Evolutionary conservation across 2,329 filamentous ascomycete species (phyloP).

Genomic region (Arachnomyces sp.): DNA sequence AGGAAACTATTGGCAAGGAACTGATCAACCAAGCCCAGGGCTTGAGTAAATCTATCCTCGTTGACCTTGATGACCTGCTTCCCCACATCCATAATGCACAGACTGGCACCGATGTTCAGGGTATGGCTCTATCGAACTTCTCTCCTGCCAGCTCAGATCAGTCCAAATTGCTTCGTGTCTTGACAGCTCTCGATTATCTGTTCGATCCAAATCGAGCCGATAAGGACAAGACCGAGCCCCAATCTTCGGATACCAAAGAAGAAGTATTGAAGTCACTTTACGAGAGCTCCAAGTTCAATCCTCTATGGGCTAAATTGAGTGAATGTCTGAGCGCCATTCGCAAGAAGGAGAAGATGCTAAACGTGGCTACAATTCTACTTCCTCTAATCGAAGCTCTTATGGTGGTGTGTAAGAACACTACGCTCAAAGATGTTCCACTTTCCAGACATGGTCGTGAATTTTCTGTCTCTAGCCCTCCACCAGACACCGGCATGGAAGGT

Average conservation of each 20-base stretch:
- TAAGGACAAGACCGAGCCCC: conserved; percentile 47
- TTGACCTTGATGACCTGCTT: conserved; percentile 75
- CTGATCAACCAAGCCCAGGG: conserved; percentile 78
- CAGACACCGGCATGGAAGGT: conserved; percentile 74
- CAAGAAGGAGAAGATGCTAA: conserved; percentile 89
- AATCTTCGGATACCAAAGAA: conserved; percentile 58
- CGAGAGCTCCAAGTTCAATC: conserved; percentile 80
- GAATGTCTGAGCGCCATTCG: conserved; percentile 81
- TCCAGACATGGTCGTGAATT: conserved; percentile 56
- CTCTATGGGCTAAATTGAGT: conserved; percentile 87
- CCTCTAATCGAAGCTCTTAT: conserved; percentile 94
- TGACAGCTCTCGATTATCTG: conserved; percentile 91
- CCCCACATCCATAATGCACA: conserved; percentile 80
- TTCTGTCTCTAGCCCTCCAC: conserved; percentile 65
- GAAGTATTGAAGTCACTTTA: conserved; percentile 83
- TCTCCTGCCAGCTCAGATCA: conserved; percentile 94
- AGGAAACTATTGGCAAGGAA: conserved; percentile 86
- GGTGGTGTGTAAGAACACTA: conserved; percentile 98
- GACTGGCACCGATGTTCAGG: conserved; percentile 89
- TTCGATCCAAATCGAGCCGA: conserved; percentile 71
- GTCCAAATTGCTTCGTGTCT: conserved; percentile 83
- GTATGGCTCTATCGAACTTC: conserved; percentile 87
- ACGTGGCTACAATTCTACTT: conserved; percentile 89
- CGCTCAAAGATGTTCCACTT: conserved; percentile 59
- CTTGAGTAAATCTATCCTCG: conserved; percentile 75